These are phyloP conservation scores for Elongisporangium prolatum DNA, from an alignment of 352 stramenopile species.

Conservation along the genomic window DNA sequence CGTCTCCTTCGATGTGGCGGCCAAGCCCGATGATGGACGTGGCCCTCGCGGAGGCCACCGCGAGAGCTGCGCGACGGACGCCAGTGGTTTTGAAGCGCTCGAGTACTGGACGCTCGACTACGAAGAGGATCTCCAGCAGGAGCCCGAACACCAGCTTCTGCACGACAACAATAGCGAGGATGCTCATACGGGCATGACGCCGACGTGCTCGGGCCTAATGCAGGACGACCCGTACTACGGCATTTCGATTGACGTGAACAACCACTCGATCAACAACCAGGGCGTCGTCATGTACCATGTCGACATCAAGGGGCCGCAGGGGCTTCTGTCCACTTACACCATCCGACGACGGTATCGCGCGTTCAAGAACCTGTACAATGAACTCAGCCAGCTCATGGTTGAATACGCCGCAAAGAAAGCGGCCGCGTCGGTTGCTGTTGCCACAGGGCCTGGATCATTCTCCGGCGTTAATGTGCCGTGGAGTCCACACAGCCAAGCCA, in stretches of 20 bases:
- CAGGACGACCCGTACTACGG: slow-evolving; percentile 53
- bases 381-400: slow-evolving; percentile 58
- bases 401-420: too few relatives aligned
- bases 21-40: slow-evolving; percentile 15
- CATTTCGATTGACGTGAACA: slow-evolving; percentile 17
- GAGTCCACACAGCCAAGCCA: slow-evolving; percentile 9
- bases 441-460: slow-evolving; percentile 12
- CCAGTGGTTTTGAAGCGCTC: slow-evolving; percentile 54
- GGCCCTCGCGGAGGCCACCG: slow-evolving; percentile 20
- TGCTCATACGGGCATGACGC: background rate
- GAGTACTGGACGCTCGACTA: slow-evolving; percentile 49
- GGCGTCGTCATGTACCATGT: slow-evolving; percentile 81
- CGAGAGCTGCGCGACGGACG: slow-evolving; percentile 59
- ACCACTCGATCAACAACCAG: too few relatives aligned
- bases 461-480: slow-evolving; percentile 17
- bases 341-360: slow-evolving; percentile 83
- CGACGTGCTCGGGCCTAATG: slow-evolving; percentile 23
- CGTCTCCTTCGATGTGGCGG: slow-evolving; percentile 34
- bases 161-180: background rate
- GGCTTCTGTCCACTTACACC: slow-evolving; percentile 77
- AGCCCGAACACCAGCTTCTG: background rate
- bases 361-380: slow-evolving; percentile 72
- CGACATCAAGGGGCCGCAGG: slow-evolving; percentile 68
- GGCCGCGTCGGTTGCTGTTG: too few relatives aligned
- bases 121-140: background rate